Percentiles rank a stretch among this genome's conserved stretches.
phyloP scores from a whole-genome alignment of 805 yeast genomes.

The Komagataella pseudopastoris region DNA sequence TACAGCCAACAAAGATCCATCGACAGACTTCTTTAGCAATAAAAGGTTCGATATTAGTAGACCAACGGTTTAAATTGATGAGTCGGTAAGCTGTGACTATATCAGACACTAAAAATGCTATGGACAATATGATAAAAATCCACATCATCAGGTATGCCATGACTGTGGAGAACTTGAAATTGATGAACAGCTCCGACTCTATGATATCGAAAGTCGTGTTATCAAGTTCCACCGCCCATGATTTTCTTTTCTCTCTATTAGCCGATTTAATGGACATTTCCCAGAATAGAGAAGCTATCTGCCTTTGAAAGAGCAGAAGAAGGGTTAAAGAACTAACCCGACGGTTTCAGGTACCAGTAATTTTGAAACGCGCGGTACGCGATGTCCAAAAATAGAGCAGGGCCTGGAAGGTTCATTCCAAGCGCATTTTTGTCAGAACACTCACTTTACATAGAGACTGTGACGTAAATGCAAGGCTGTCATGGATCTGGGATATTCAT shows the following conservation, averaged over 20 bases:
- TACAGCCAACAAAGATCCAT: slow-evolving; percentile 77
- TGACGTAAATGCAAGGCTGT: not conserved
- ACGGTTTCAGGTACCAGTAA: not conserved
- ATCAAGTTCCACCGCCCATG: slow-evolving; percentile 20
- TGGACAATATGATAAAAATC: slow-evolving; percentile 28
- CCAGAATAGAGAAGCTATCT: not conserved
- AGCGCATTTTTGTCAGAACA: not conserved
- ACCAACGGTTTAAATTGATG: slow-evolving; percentile 62
- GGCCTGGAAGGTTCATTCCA: not conserved
- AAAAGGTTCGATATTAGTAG: slow-evolving; percentile 32
- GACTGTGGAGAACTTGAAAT: slow-evolving; percentile 28
- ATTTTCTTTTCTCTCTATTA: slow-evolving; percentile 3
- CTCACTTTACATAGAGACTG: not conserved
- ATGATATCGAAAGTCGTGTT: slow-evolving; percentile 33
- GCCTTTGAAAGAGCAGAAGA: not conserved
- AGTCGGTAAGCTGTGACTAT: slow-evolving; percentile 67
- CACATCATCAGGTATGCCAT: slow-evolving; percentile 27
- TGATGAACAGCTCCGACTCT: slow-evolving; percentile 31
- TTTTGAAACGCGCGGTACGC: not conserved
- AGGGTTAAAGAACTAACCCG: not conserved
- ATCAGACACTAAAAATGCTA: slow-evolving; percentile 50
- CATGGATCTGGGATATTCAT: not conserved
- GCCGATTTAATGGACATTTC: not conserved
- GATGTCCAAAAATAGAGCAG: not conserved
- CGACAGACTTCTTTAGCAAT: slow-evolving; percentile 36